Evolutionary conservation across 345 rosid genomes (phyloP).

Genomic region (Lepidium aucheri): DNA sequence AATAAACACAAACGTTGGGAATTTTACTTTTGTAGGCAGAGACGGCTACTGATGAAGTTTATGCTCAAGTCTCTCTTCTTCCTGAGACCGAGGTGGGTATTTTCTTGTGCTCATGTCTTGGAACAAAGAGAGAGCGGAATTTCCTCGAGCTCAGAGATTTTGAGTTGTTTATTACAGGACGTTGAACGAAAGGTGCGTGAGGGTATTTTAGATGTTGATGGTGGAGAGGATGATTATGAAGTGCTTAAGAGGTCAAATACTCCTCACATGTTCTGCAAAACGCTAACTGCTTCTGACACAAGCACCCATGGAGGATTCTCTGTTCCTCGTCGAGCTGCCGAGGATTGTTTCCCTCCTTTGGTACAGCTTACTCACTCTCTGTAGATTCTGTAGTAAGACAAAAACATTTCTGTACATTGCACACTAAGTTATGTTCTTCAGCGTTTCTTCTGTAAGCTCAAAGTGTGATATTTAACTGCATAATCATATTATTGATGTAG

Average conservation of each 20-base stretch:
- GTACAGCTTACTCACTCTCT: constrained; percentile 26
- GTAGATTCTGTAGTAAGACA: not conserved
- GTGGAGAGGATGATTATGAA: constrained; percentile 66
- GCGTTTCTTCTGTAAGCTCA: not conserved
- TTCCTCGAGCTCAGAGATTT: not conserved
- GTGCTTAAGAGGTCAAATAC: constrained; percentile 51
- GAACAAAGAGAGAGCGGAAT: not conserved
- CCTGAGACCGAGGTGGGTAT: constrained; percentile 69
- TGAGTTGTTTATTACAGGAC: constrained; percentile 28
- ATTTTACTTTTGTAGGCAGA: constrained; percentile 61
- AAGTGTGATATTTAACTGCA: not conserved
- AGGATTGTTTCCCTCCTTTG: constrained; percentile 99
- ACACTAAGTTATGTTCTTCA: not conserved
- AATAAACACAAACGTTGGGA: not conserved
- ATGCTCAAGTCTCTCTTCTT: constrained; percentile 80
- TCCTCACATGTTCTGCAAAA: constrained; percentile 98
- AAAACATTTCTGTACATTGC: not conserved
- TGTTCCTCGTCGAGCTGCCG: constrained; percentile 98
- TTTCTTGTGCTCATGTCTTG: not conserved
- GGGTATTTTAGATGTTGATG: constrained; percentile 40
- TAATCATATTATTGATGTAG: constrained; percentile 33
- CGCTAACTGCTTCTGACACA: constrained; percentile 97
- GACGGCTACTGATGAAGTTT: constrained; percentile 79
- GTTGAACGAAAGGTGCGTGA: constrained; percentile 50
- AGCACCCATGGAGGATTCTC: constrained; percentile 99